Percentiles rank a stretch among this genome's conserved stretches.
These are phyloP conservation scores for Rhododendron mucronatum DNA, from an alignment of 148 eudicot genomes.

Conservation along the genomic window DNA sequence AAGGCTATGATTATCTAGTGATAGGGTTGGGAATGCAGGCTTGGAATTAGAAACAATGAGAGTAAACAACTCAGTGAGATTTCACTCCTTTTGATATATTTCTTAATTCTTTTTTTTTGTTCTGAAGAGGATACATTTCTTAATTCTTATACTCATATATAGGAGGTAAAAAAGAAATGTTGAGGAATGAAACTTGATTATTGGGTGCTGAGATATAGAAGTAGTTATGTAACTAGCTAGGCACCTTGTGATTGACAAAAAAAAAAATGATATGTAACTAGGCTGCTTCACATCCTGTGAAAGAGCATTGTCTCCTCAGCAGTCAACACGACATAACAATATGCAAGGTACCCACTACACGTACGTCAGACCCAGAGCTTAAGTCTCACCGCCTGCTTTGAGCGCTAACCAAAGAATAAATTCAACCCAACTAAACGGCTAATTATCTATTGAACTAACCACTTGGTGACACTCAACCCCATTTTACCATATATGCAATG, in stretches of 20 bases:
- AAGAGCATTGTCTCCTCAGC: no score
- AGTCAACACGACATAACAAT: no score
- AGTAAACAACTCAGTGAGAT: neutral
- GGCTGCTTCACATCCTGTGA: no score
- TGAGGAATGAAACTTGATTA: neutral
- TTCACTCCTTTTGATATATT: neutral
- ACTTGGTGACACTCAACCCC: neutral
- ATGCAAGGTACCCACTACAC: no score
- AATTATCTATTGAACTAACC: neutral
- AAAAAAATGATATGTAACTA: no score
- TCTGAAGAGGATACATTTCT: no score
- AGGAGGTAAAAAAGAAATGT: neutral
- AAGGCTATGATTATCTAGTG: slow-evolving; percentile 1
- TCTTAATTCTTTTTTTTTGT: no score
- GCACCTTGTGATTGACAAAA: no score
- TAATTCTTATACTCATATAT: no score
- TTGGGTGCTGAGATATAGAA: neutral
- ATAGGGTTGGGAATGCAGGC: neutral
- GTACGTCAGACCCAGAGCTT: no score
- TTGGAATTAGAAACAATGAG: neutral
- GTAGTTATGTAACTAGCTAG: no score
- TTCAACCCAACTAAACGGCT: neutral
- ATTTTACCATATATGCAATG: neutral
- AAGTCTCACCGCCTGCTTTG: neutral
- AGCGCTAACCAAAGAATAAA: neutral